Evolutionary conservation across 225 moss, liverwort and hornwort species (phyloP).

Genomic region (Climacium dendroides): DNA sequence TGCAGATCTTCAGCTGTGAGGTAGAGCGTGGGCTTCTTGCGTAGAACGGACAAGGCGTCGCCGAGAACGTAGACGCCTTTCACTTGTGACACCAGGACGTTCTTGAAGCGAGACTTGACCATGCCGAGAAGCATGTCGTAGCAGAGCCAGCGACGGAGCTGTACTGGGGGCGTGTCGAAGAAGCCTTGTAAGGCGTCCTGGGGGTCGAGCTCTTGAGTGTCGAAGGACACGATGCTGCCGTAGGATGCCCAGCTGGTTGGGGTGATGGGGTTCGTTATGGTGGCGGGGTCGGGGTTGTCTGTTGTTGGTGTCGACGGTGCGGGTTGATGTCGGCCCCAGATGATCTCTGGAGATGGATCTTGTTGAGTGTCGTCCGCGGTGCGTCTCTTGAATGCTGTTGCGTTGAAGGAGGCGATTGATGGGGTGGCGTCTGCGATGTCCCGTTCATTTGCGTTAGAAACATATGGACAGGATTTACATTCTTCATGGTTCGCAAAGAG

Average conservation of each 20-base stretch:
- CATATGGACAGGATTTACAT: neutral
- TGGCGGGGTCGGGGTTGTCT: neutral
- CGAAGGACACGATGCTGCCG: constrained; percentile 71
- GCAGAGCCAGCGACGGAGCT: constrained; percentile 75
- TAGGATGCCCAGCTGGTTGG: constrained; percentile 53
- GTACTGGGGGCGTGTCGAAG: constrained; percentile 50
- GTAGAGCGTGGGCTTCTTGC: constrained; percentile 29
- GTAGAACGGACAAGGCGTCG: constrained; percentile 39
- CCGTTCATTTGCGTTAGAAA: neutral
- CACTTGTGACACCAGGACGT: constrained; percentile 50
- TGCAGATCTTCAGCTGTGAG: constrained; percentile 48
- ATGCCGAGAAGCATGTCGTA: constrained; percentile 79
- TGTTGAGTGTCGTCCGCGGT: constrained; percentile 24
- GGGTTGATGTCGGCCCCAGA: constrained; percentile 32
- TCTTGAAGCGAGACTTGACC: constrained; percentile 45
- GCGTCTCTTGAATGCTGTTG: constrained; percentile 32
- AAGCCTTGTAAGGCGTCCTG: constrained; percentile 59
- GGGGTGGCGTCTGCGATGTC: neutral
- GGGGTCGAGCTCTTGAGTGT: constrained; percentile 68
- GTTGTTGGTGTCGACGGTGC: neutral
- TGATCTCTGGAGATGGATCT: constrained; percentile 2
- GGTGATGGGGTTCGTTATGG: neutral
- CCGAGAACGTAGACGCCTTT: constrained; percentile 60
- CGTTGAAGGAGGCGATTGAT: constrained; percentile 45
- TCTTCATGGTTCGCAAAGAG: neutral